These are phyloP conservation scores for Fusarium virguliforme DNA, from an alignment of 2,329 filamentous ascomycete species.

Conservation along the genomic window DNA sequence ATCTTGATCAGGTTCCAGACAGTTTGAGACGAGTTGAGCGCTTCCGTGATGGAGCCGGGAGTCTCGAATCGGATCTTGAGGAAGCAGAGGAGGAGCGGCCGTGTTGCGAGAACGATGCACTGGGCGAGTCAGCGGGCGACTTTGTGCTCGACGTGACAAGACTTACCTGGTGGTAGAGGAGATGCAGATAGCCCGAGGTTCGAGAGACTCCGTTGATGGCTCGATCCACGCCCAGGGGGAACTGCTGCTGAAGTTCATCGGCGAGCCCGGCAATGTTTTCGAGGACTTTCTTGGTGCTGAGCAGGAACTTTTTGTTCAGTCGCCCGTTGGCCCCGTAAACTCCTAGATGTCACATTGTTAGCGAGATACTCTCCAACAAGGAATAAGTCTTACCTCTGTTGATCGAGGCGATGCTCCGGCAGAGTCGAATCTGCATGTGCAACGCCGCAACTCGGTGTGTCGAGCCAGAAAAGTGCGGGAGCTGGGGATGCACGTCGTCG, in stretches of 20 bases:
- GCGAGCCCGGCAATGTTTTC: constrained; percentile 51
- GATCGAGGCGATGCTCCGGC: constrained; percentile 52
- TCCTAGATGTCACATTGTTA: constrained; percentile 25
- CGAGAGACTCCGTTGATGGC: constrained; percentile 55
- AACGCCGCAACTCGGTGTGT: constrained; percentile 50
- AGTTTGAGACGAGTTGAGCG: constrained; percentile 59
- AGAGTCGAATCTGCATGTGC: constrained; percentile 55
- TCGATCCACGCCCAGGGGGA: constrained; percentile 52
- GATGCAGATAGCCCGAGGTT: constrained; percentile 53
- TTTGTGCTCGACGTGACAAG: background rate
- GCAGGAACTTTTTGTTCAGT: constrained; percentile 53
- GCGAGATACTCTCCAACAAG: fast-evolving
- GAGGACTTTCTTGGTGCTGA: constrained; percentile 53
- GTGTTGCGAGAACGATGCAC: constrained; percentile 56
- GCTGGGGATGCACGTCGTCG: constrained; percentile 65
- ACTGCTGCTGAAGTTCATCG: constrained; percentile 52
- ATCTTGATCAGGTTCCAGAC: constrained; percentile 56
- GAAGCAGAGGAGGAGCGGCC: constrained; percentile 54
- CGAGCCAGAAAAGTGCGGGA: constrained; percentile 53
- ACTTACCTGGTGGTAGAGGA: constrained; percentile 55
- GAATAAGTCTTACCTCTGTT: constrained; percentile 45
- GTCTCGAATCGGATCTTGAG: constrained; percentile 54
- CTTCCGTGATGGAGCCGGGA: constrained; percentile 40
- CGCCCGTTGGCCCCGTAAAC: constrained; percentile 53
- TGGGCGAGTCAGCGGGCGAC: constrained; percentile 5